Evolutionary conservation across 176 grass and related monocot species (phyloP).

Genomic region (Phoenix dactylifera): DNA sequence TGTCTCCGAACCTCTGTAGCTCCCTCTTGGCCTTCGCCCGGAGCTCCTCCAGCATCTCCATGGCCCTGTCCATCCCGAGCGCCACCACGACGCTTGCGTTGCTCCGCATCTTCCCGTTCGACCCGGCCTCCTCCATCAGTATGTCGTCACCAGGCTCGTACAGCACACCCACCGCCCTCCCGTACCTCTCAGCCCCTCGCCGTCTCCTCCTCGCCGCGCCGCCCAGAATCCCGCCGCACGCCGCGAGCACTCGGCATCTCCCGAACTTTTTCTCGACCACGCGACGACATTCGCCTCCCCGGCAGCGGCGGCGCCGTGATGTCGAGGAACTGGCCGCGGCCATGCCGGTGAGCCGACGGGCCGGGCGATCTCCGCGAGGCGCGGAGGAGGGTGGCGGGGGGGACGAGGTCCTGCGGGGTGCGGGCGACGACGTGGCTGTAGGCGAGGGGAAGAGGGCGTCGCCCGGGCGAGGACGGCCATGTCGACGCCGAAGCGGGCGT

Average conservation of each 20-base stretch:
- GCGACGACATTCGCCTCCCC: constrained; percentile 66
- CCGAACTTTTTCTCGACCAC: constrained; percentile 92
- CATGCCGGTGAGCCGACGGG: constrained; percentile 85
- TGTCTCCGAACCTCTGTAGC: constrained; percentile 46
- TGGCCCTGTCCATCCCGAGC: constrained; percentile 54
- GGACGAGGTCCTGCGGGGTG: constrained; percentile 41
- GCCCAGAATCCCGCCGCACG: constrained; percentile 79
- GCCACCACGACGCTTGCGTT: constrained; percentile 60
- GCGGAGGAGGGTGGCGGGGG: constrained; percentile 41
- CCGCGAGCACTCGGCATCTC: constrained; percentile 89
- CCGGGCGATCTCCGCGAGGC: constrained; percentile 79
- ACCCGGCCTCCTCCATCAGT: constrained; percentile 37
- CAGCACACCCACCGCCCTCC: constrained; percentile 74
- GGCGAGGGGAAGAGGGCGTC: constrained; percentile 74
- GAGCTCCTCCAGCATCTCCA: constrained; percentile 71
- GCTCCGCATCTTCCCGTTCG: constrained; percentile 65
- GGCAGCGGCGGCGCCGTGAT: constrained; percentile 43
- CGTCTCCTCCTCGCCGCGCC: constrained; percentile 46
- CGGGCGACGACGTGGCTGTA: constrained; percentile 55
- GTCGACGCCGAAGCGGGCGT: constrained; percentile 55
- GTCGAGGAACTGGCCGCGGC: constrained; percentile 72
- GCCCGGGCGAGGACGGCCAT: constrained; percentile 69
- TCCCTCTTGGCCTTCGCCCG: constrained; percentile 67
- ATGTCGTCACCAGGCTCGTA: constrained; percentile 83
- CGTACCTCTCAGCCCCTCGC: constrained; percentile 63